Conservation (phyloP, 768 basidiomycete genomes). For the Amanita pallidorosea region DNA sequence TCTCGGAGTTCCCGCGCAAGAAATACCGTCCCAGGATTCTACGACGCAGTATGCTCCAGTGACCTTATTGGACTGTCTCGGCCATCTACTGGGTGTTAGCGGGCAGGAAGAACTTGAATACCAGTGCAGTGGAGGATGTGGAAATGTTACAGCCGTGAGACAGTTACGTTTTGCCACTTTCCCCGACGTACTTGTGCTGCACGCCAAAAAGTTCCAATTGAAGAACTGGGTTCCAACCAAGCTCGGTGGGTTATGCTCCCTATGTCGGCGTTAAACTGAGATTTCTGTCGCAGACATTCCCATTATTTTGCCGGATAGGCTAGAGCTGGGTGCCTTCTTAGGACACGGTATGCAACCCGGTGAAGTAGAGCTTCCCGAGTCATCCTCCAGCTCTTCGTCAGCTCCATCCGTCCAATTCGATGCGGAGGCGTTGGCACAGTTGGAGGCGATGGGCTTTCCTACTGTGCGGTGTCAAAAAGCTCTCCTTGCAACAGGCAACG, state of each 20-base stretch:
- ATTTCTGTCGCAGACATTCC: conserved; percentile 62
- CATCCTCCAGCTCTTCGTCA: no score
- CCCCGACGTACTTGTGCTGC: conserved; percentile 81
- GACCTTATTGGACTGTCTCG: conserved; percentile 48
- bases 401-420: conserved; percentile 22
- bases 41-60: conserved; percentile 46
- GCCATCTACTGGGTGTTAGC: conserved; percentile 25
- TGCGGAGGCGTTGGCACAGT: conserved; percentile 56
- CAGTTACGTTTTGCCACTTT: conserved; percentile 73
- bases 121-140: conserved; percentile 63
- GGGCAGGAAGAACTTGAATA: conserved; percentile 64
- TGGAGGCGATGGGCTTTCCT: conserved; percentile 92
- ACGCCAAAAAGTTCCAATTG: conserved; percentile 90
- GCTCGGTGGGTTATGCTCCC: conserved; percentile 46
- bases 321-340: conserved; percentile 44
- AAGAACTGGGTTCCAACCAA: conserved; percentile 97
- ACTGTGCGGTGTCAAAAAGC: conserved; percentile 80
- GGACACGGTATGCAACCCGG: conserved; percentile 59
- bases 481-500: conserved; percentile 75
- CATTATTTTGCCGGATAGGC: conserved; percentile 50
- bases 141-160: conserved; percentile 60
- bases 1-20: conserved; percentile 62
- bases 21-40: not conserved
- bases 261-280: not conserved
- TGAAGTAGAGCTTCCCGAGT: conserved; percentile 54